Percentiles rank a stretch among this genome's conserved stretches.
Conservation (phyloP, 1,284 basidiomycete genomes). For the Ganoderma multipileum region DNA sequence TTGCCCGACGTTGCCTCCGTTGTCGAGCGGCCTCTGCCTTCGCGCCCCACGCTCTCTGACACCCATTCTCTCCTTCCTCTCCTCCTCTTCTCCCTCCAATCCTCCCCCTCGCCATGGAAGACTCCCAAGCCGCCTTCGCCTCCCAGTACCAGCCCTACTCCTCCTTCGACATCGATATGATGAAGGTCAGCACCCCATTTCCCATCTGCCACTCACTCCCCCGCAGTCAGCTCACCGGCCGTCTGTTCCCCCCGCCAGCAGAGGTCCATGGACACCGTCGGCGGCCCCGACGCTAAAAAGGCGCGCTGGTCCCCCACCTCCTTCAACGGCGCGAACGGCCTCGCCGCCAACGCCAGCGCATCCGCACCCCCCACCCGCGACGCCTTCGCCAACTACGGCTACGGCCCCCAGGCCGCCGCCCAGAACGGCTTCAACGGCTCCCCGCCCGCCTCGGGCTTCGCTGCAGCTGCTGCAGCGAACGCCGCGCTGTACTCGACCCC, state of each 20-base stretch:
- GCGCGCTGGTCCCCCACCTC: constrained; percentile 83
- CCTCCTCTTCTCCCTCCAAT: constrained; percentile 40
- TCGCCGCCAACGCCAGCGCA: constrained; percentile 47
- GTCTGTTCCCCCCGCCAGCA: constrained; percentile 38
- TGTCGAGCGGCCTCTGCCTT: constrained; percentile 42
- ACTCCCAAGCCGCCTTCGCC: constrained; percentile 72
- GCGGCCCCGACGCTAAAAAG: constrained; percentile 86
- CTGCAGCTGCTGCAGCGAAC: constrained; percentile 29
- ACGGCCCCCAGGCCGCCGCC: constrained; percentile 69
- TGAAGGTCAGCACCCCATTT: constrained; percentile 64
- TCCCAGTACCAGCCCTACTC: constrained; percentile 68
- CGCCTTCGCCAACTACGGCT: constrained; percentile 84
- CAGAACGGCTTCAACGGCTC: constrained; percentile 57
- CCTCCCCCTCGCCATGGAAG: constrained; percentile 61
- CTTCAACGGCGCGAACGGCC: constrained; percentile 47
- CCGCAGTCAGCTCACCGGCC: constrained; percentile 11
- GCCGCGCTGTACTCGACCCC: constrained; percentile 76
- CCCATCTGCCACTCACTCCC: not conserved
- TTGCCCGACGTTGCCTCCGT: constrained; percentile 38
- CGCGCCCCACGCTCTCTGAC: constrained; percentile 44
- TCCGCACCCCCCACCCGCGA: constrained; percentile 52
- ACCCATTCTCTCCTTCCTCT: constrained; percentile 45
- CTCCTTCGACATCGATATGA: constrained; percentile 83
- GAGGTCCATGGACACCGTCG: constrained; percentile 81
- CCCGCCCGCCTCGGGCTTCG: constrained; percentile 53